Evolutionary conservation across 176 grass and related monocot genomes (phyloP).

Genomic region (Raddia distichophylla): DNA sequence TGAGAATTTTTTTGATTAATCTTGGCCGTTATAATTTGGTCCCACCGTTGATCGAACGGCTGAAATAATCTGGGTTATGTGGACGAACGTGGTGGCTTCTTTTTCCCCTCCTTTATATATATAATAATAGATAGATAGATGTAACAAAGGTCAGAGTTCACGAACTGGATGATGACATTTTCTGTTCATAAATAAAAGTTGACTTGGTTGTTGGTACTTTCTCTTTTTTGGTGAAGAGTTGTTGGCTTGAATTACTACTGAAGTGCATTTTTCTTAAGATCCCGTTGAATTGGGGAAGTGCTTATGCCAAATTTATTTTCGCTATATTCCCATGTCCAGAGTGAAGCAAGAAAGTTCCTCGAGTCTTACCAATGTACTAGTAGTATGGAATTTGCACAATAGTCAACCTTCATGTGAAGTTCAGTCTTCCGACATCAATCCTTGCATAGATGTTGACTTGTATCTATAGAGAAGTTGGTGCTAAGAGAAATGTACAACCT

Average conservation of each 20-base stretch:
- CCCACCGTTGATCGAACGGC: no score
- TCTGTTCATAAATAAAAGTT: conserved; percentile 4
- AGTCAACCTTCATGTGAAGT: not conserved
- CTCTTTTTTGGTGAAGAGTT: not conserved
- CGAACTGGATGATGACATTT: no score
- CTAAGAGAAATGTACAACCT: not conserved
- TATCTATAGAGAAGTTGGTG: not conserved
- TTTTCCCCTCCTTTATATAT: no score
- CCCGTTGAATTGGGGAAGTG: not conserved
- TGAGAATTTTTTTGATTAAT: no score
- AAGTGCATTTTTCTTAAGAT: not conserved
- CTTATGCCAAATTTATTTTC: not conserved
- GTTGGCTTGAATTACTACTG: not conserved
- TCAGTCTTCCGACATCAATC: not conserved
- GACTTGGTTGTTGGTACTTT: conserved; percentile 6
- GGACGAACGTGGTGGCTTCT: no score
- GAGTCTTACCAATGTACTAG: not conserved
- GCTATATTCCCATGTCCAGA: not conserved
- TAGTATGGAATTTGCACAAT: not conserved
- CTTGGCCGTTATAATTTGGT: no score
- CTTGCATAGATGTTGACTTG: conserved; percentile 21
- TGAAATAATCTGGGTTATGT: no score
- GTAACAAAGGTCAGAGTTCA: no score
- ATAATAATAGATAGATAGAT: no score
- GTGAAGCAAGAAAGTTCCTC: not conserved